Conservation (phyloP, 352 stramenopile species). For the Globisporangium irregulare region DNA sequence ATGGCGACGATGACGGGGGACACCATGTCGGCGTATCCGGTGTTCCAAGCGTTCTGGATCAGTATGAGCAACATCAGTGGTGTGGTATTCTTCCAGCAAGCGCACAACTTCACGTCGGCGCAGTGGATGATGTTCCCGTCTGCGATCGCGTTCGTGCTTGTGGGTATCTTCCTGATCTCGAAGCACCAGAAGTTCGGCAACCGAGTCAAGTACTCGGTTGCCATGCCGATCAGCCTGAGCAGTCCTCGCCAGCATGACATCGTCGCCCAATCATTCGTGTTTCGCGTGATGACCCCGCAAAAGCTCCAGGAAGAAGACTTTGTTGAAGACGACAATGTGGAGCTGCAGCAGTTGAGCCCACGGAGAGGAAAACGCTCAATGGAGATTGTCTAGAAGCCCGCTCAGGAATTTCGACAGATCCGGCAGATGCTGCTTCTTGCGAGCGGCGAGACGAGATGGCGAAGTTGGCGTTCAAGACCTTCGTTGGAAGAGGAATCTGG, state of each 20-base stretch:
- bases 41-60: conserved; percentile 90
- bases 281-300: conserved; percentile 80
- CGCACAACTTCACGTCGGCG: conserved; percentile 71
- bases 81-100: conserved; percentile 87
- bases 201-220: conserved; percentile 86
- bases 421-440: neutral
- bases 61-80: conserved; percentile 86
- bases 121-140: conserved; percentile 84
- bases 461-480: conserved; percentile 6
- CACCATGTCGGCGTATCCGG: conserved; percentile 82
- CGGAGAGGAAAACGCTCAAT: conserved; percentile 24
- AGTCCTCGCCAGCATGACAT: conserved; percentile 83
- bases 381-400: conserved; percentile 42
- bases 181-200: conserved; percentile 90
- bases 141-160: conserved; percentile 65
- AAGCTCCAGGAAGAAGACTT: conserved; percentile 65
- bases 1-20: conserved; percentile 83
- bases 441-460: neutral
- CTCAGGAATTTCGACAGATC: neutral
- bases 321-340: conserved; percentile 29
- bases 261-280: conserved; percentile 87
- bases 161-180: conserved; percentile 77
- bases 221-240: conserved; percentile 86
- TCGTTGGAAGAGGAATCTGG: conserved; percentile 23
- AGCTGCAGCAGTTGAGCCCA: conserved; percentile 21